These are phyloP conservation scores for Penicillium lividum DNA, from an alignment of 495 filamentous ascomycete species.

Conservation along the genomic window DNA sequence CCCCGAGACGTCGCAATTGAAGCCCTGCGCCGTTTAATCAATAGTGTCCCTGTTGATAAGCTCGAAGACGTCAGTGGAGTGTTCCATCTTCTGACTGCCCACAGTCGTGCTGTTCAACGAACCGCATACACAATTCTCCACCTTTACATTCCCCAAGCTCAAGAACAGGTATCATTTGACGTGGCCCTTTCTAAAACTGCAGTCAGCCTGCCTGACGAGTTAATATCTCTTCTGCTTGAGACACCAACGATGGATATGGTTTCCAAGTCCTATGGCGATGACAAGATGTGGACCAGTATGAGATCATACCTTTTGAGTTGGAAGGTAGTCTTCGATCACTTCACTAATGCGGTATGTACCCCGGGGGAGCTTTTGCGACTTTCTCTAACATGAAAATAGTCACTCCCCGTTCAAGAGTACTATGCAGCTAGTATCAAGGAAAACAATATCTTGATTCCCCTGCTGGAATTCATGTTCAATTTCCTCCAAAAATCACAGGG, in stretches of 20 bases:
- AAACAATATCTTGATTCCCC: slow-evolving; percentile 62
- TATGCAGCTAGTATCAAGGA: slow-evolving; percentile 77
- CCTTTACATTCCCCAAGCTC: slow-evolving; percentile 66
- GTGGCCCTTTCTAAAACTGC: slow-evolving; percentile 71
- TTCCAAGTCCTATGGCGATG: slow-evolving; percentile 42
- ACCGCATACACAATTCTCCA: slow-evolving; percentile 82
- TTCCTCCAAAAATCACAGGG: slow-evolving; percentile 73
- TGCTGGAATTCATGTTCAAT: slow-evolving; percentile 79
- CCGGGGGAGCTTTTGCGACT: not conserved
- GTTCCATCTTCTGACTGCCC: slow-evolving; percentile 72
- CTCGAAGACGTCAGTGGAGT: slow-evolving; percentile 60
- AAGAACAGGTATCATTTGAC: slow-evolving; percentile 84
- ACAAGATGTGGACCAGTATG: slow-evolving; percentile 44
- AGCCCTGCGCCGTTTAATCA: slow-evolving; percentile 63
- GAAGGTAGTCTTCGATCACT: slow-evolving; percentile 88
- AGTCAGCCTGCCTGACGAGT: slow-evolving; percentile 67
- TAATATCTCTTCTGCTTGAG: slow-evolving; percentile 65
- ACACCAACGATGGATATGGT: slow-evolving; percentile 50
- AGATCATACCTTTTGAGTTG: slow-evolving; percentile 87
- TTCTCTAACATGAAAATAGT: slow-evolving; percentile 44
- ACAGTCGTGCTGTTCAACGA: slow-evolving; percentile 72
- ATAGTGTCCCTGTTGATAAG: slow-evolving; percentile 54
- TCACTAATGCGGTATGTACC: slow-evolving; percentile 63
- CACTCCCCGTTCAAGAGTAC: slow-evolving; percentile 74
- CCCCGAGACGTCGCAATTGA: slow-evolving; percentile 72